phyloP scores from a whole-genome alignment of 495 filamentous ascomycete species.

The Aspergillus ellipticus region DNA sequence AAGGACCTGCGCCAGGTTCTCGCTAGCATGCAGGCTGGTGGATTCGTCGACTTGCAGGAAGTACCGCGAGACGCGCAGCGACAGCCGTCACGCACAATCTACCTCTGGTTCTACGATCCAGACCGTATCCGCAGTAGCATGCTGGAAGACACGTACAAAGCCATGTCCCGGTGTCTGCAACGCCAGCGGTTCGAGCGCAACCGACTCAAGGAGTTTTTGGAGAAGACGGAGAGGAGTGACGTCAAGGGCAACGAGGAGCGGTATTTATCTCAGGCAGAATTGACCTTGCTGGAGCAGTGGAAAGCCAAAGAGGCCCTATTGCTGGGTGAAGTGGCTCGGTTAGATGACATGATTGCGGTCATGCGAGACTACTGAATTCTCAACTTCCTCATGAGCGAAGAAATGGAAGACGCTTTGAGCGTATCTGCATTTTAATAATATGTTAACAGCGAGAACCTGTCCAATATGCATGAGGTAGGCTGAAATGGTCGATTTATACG shows the following conservation, averaged over 20 bases:
- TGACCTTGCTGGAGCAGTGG: conserved; percentile 64
- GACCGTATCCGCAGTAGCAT: conserved; percentile 62
- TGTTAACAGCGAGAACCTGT: not conserved
- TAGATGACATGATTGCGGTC: conserved; percentile 81
- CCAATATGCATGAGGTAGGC: no score
- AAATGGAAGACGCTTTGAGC: conserved; percentile 1
- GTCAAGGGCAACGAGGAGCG: conserved; percentile 77
- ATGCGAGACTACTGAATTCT: conserved; percentile 70
- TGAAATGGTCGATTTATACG: not conserved
- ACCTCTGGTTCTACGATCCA: conserved; percentile 84
- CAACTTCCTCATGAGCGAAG: conserved; percentile 6
- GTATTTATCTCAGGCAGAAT: conserved; percentile 64
- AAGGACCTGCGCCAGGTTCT: conserved; percentile 79
- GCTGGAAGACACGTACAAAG: conserved; percentile 76
- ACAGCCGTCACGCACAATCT: conserved; percentile 73
- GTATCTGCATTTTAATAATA: not conserved
- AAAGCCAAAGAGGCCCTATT: conserved; percentile 68
- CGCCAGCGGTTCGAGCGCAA: conserved; percentile 67
- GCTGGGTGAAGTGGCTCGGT: conserved; percentile 66
- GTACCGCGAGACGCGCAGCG: conserved; percentile 80
- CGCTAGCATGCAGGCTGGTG: conserved; percentile 72
- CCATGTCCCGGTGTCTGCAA: conserved; percentile 82
- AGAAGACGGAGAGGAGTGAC: conserved; percentile 75
- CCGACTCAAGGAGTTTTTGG: conserved; percentile 62
- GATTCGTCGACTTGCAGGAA: conserved; percentile 86